These are phyloP conservation scores for Chenopodium suecicum DNA, from an alignment of 148 eudicot genomes.

Conservation along the genomic window DNA sequence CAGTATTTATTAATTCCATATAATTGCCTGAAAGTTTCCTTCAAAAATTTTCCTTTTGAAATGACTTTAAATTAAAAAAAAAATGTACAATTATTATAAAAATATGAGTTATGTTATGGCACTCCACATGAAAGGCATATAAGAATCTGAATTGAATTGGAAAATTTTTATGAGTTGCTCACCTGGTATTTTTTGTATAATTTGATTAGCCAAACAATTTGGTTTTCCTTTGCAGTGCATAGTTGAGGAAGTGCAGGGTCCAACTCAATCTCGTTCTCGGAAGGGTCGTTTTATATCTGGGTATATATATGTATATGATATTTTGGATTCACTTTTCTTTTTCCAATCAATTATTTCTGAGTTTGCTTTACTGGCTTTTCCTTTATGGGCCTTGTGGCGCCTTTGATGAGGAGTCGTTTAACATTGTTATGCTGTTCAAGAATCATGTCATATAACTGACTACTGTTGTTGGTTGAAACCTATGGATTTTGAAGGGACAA, in stretches of 20 bases:
- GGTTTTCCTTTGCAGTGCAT: slow-evolving; percentile 57
- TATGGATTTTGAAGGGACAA: not conserved
- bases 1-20: not conserved
- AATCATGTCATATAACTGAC: not conserved
- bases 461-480: not conserved
- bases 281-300: slow-evolving; percentile 97
- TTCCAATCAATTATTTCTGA: not conserved
- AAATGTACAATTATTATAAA: not conserved
- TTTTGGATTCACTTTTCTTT: not conserved
- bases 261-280: slow-evolving; percentile 88
- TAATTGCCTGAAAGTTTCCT: not conserved
- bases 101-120: not conserved
- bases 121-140: not conserved
- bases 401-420: not conserved
- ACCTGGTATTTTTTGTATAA: not conserved
- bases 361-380: not conserved
- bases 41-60: not conserved
- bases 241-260: slow-evolving; percentile 99
- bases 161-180: not conserved
- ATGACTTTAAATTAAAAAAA: not conserved
- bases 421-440: not conserved
- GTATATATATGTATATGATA: slow-evolving; percentile 53
- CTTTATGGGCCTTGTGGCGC: not conserved
- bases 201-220: not conserved
- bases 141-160: not conserved